phyloP scores from a whole-genome alignment of 306 rosid species.

The Lupinus albus region DNA sequence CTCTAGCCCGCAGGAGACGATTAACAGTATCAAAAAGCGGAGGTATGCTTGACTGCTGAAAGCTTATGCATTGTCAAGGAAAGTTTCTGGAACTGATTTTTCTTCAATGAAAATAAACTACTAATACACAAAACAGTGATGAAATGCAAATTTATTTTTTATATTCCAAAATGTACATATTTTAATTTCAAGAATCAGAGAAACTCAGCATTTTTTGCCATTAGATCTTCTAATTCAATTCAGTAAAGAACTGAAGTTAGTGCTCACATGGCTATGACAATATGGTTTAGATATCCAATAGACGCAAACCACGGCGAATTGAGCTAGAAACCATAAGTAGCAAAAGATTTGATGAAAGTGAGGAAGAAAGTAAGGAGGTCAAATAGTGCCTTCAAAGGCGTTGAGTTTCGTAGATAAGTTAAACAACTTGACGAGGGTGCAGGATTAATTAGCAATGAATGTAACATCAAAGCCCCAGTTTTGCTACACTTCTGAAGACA shows the following conservation, averaged over 20 bases:
- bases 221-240: slow-evolving; percentile 30
- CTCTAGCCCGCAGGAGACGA: slow-evolving; percentile 64
- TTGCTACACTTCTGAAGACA: background rate
- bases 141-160: slow-evolving; percentile 9
- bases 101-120: slow-evolving; percentile 18
- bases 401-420: background rate
- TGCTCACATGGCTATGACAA: background rate
- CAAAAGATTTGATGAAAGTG: background rate
- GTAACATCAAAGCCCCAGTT: slow-evolving; percentile 15
- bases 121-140: slow-evolving; percentile 1
- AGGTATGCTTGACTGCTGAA: slow-evolving; percentile 83
- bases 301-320: slow-evolving; percentile 1
- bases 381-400: background rate
- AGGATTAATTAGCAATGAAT: background rate
- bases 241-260: slow-evolving; percentile 27
- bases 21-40: slow-evolving; percentile 72
- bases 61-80: slow-evolving; percentile 76
- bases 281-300: slow-evolving; percentile 5
- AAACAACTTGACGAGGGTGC: background rate
- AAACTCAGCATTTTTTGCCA: slow-evolving; percentile 15
- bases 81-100: slow-evolving; percentile 33
- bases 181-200: slow-evolving; percentile 8
- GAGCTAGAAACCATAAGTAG: background rate
- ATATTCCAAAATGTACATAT: slow-evolving; percentile 7
- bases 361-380: slow-evolving; percentile 1